Conservation (phyloP, 2,329 filamentous ascomycete genomes). For the Fusarium foetens region DNA sequence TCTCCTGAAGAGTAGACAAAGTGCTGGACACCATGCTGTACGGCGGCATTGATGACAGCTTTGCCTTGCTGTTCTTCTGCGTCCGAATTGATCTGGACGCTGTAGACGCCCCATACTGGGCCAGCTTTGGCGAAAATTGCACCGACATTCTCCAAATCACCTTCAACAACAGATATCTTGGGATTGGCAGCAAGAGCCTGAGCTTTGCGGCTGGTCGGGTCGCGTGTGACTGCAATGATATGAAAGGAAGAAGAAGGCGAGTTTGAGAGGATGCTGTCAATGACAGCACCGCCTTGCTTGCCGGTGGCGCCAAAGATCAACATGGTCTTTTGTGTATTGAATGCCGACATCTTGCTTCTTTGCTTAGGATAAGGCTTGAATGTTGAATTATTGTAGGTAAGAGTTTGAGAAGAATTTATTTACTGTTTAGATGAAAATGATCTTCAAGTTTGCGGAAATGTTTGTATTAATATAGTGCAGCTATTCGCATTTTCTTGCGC, state of each 20-base stretch:
- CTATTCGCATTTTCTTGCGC: background rate
- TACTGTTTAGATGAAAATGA: background rate
- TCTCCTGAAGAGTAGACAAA: conserved; percentile 6
- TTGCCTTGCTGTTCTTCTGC: conserved; percentile 5
- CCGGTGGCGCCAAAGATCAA: background rate
- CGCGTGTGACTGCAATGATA: background rate
- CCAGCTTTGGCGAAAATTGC: background rate
- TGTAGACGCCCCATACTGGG: background rate
- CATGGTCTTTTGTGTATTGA: background rate
- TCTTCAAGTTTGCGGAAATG: rapidly evolving
- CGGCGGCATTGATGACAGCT: background rate
- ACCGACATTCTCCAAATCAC: background rate
- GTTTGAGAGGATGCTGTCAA: background rate
- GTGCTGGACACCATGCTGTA: background rate
- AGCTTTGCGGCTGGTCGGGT: background rate
- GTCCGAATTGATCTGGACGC: background rate
- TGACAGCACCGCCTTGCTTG: conserved; percentile 7
- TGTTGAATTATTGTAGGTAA: background rate
- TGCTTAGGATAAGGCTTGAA: rapidly evolving
- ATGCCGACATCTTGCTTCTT: background rate
- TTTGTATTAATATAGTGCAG: background rate
- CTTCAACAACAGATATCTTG: background rate
- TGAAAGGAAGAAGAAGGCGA: background rate
- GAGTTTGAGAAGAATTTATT: background rate
- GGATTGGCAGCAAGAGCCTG: background rate